A percentile compares a stretch with the other conserved stretches of the same genome.
Conservation (phyloP, 345 rosid species). For the Citrus trifoliata region DNA sequence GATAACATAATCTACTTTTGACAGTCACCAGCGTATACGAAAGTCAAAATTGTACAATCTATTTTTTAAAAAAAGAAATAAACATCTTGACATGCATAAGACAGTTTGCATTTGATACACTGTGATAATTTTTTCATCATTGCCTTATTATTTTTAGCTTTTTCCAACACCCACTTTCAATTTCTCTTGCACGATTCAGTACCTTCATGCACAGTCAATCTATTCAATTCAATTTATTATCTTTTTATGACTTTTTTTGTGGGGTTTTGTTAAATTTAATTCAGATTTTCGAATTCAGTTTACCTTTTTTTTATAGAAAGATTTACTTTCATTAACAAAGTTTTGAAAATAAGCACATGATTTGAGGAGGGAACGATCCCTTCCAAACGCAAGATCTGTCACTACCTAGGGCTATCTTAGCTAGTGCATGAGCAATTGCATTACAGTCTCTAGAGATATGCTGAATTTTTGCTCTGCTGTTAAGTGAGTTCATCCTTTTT, state of each 20-base stretch:
- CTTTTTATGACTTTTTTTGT: not conserved
- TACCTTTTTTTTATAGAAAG: too few relatives aligned
- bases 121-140: not conserved
- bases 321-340: too few relatives aligned
- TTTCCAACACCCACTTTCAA: constrained; percentile 14
- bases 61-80: not conserved
- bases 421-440: too few relatives aligned
- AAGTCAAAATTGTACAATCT: not conserved
- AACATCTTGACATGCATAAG: not conserved
- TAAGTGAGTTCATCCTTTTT: too few relatives aligned
- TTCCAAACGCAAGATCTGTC: too few relatives aligned
- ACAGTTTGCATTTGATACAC: constrained; percentile 9
- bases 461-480: too few relatives aligned
- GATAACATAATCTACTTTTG: not conserved
- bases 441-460: too few relatives aligned
- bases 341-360: too few relatives aligned
- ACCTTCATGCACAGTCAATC: constrained; percentile 11
- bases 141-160: constrained; percentile 35
- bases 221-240: not conserved
- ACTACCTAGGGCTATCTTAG: too few relatives aligned
- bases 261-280: not conserved
- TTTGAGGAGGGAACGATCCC: too few relatives aligned
- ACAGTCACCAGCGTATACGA: constrained; percentile 12
- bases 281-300: not conserved
- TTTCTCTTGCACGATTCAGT: constrained; percentile 4